Conservation (phyloP, 2,329 filamentous ascomycete species). For the Hypoxylon sp. region DNA sequence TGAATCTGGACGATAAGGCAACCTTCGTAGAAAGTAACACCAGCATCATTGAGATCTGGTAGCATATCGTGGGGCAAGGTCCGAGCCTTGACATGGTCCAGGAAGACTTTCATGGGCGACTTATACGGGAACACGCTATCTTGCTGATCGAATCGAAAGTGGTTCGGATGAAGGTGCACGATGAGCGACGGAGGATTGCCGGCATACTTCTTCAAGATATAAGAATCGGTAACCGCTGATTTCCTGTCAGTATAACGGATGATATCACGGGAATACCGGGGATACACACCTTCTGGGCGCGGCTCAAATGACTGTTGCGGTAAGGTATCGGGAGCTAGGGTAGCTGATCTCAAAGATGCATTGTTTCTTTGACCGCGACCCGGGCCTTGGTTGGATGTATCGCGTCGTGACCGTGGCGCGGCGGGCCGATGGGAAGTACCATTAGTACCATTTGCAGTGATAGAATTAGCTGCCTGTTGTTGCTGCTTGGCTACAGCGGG, state of each 20-base stretch:
- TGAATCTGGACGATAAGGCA: conserved; percentile 96
- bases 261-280: conserved; percentile 29
- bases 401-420: conserved; percentile 68
- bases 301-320: conserved; percentile 56
- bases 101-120: conserved; percentile 85
- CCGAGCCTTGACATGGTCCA: conserved; percentile 80
- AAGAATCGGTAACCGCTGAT: conserved; percentile 76
- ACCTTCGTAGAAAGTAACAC: conserved; percentile 89
- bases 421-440: conserved; percentile 61
- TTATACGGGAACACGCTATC: conserved; percentile 93
- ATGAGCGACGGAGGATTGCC: conserved; percentile 83
- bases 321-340: conserved; percentile 58
- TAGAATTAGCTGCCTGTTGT: conserved; percentile 54
- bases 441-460: conserved; percentile 57
- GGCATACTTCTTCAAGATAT: conserved; percentile 86
- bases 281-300: conserved; percentile 64
- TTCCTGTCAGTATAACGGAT: conserved; percentile 31
- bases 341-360: conserved; percentile 62
- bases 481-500: conserved; percentile 61
- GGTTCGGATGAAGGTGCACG: conserved; percentile 83
- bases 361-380: conserved; percentile 65
- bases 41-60: conserved; percentile 76
- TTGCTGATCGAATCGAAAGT: conserved; percentile 94
- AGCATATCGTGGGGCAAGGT: conserved; percentile 92
- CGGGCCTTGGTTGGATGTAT: conserved; percentile 59